Conservation (phyloP, 179 eudicot genomes). For the Spergularia azorica region DNA sequence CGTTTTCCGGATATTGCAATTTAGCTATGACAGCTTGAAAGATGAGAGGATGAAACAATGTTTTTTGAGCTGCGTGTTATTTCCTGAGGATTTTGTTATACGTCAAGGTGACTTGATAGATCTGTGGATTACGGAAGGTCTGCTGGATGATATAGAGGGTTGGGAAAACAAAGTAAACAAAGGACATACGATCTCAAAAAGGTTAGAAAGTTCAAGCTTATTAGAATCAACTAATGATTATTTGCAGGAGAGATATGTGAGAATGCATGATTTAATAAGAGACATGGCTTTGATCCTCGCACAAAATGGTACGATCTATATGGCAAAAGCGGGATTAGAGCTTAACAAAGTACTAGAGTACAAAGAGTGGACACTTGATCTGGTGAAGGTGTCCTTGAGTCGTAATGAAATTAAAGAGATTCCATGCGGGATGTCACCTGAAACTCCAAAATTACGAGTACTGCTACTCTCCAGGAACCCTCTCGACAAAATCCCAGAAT, state of each 20-base stretch:
- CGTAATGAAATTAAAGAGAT: slow-evolving; percentile 10
- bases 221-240: not conserved
- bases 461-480: slow-evolving; percentile 11
- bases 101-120: slow-evolving; percentile 14
- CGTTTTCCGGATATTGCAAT: slow-evolving; percentile 13
- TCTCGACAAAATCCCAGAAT: slow-evolving; percentile 8
- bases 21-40: slow-evolving; percentile 14
- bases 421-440: slow-evolving; percentile 19
- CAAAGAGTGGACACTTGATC: slow-evolving; percentile 10
- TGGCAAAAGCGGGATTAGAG: not conserved
- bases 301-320: slow-evolving; percentile 3
- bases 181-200: slow-evolving; percentile 22
- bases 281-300: slow-evolving; percentile 14
- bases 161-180: slow-evolving; percentile 8
- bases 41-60: slow-evolving; percentile 17
- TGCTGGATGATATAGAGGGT: slow-evolving; percentile 14
- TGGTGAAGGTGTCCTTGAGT: slow-evolving; percentile 13
- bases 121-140: slow-evolving; percentile 30
- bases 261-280: slow-evolving; percentile 18
- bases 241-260: not conserved
- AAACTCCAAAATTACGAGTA: not conserved
- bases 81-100: slow-evolving; percentile 17
- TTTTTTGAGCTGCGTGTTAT: slow-evolving; percentile 23
- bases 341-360: slow-evolving; percentile 13
- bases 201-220: slow-evolving; percentile 24